Conservation (phyloP, 1,139 yeast species). For the Yamadazyma triangularis region DNA sequence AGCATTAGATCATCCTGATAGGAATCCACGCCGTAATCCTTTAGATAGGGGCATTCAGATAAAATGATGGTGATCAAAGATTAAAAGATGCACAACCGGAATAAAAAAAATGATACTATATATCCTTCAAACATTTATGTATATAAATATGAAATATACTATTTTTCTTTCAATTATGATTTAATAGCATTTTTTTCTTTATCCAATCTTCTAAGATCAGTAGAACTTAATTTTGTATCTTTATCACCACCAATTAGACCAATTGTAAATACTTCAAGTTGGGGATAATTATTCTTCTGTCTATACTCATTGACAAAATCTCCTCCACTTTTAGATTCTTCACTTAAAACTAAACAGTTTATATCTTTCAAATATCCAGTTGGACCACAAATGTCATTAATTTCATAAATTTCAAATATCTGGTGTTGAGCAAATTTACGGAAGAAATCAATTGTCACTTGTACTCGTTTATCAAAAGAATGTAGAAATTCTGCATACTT, state of each 20-base stretch:
- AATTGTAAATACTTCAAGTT: constrained; percentile 55
- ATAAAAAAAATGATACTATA: too few species aligned
- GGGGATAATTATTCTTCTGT: constrained; percentile 47
- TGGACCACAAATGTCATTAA: constrained; percentile 91
- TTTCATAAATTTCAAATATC: constrained; percentile 43
- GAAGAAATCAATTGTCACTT: constrained; percentile 46
- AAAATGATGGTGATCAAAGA: too few species aligned
- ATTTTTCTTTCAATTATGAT: too few species aligned
- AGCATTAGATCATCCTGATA: constrained; percentile 85
- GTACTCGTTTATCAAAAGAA: constrained; percentile 48
- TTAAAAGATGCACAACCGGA: too few species aligned
- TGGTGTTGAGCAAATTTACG: constrained; percentile 36
- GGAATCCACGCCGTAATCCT: constrained; percentile 44
- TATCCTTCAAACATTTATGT: too few species aligned
- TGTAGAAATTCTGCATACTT: constrained; percentile 67
- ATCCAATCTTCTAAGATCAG: constrained; percentile 40
- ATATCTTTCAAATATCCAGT: constrained; percentile 76
- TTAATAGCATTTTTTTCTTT: constrained; percentile 1
- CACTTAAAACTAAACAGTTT: constrained; percentile 74
- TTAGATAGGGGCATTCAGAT: constrained; percentile 62
- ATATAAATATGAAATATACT: too few species aligned
- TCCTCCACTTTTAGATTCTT: constrained; percentile 79
- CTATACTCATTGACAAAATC: constrained; percentile 64
- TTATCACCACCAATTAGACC: constrained; percentile 71
- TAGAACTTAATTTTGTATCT: constrained; percentile 78